Evolutionary conservation across 768 basidiomycete species (phyloP).

Genomic region (Leucocoprinus sp.): DNA sequence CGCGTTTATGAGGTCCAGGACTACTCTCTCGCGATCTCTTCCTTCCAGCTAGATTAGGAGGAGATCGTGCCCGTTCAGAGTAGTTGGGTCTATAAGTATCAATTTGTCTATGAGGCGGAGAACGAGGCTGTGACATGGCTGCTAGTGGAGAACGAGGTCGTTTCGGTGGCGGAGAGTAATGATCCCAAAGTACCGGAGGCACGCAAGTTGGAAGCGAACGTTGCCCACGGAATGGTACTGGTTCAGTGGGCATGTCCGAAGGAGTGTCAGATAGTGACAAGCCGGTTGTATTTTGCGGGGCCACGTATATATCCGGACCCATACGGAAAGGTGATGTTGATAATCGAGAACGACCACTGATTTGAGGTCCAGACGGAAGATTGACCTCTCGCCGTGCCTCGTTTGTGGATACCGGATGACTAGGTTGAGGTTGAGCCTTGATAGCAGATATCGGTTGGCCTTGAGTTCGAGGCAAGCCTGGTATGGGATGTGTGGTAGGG

Average conservation of each 20-base stretch:
- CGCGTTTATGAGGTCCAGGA: neutral
- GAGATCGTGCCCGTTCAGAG: neutral
- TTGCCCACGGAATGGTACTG: neutral
- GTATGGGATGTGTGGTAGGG: no score
- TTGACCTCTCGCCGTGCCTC: neutral
- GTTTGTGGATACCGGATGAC: neutral
- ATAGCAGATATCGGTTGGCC: neutral
- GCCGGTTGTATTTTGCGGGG: neutral
- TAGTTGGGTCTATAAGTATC: slow-evolving; percentile 6
- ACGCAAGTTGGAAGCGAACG: neutral
- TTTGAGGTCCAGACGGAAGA: neutral
- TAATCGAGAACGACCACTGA: neutral
- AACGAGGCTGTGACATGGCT: neutral
- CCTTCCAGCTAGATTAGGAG: slow-evolving; percentile 3
- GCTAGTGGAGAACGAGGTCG: no score
- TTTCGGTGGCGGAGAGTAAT: neutral
- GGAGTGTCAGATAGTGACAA: neutral
- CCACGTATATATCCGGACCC: slow-evolving; percentile 4
- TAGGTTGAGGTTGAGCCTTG: neutral
- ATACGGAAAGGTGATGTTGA: slow-evolving; percentile 5
- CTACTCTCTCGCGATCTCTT: slow-evolving; percentile 3
- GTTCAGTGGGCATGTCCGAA: neutral
- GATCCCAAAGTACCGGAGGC: slow-evolving; percentile 1
- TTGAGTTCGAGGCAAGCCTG: neutral
- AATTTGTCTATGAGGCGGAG: neutral